Evolutionary conservation across 805 yeast genomes (phyloP).

Genomic region (Candida vartiovaarae): DNA sequence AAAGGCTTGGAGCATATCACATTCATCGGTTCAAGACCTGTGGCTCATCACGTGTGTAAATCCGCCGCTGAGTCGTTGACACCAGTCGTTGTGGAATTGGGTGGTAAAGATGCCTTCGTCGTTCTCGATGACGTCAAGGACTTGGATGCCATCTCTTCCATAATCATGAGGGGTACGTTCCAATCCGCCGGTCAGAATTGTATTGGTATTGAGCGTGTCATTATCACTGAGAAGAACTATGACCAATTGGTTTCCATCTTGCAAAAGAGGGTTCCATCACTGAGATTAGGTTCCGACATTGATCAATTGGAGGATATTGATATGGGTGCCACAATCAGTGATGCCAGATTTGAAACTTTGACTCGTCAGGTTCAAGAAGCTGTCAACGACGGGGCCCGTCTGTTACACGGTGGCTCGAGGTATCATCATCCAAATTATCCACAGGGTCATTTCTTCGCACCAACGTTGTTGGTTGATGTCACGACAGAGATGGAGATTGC

Average conservation of each 20-base stretch:
- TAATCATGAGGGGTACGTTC: constrained; percentile 89
- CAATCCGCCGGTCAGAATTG: constrained; percentile 98
- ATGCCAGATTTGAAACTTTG: constrained; percentile 59
- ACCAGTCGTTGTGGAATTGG: constrained; percentile 92
- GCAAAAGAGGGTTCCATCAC: constrained; percentile 44
- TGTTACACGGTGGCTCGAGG: constrained; percentile 75
- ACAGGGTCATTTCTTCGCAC: constrained; percentile 88
- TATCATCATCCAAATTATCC: constrained; percentile 88
- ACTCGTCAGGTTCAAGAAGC: constrained; percentile 69
- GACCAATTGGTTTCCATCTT: constrained; percentile 52
- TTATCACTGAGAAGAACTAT: constrained; percentile 68
- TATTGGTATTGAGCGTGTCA: constrained; percentile 93
- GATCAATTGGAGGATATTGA: constrained; percentile 89
- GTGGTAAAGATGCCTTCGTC: constrained; percentile 91
- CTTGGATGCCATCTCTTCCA: constrained; percentile 55
- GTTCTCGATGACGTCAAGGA: constrained; percentile 76
- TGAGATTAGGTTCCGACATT: constrained; percentile 84
- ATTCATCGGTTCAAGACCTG: constrained; percentile 92
- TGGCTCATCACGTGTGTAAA: constrained; percentile 78
- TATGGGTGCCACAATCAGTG: constrained; percentile 93
- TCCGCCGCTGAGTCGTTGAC: constrained; percentile 85
- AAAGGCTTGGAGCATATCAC: constrained; percentile 82
- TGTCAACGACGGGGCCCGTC: constrained; percentile 69
- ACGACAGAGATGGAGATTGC: constrained; percentile 73
- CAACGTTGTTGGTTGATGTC: constrained; percentile 83